Evolutionary conservation across 73 alveolate genomes (phyloP).

Genomic region (Symbiodinium pilosum): DNA sequence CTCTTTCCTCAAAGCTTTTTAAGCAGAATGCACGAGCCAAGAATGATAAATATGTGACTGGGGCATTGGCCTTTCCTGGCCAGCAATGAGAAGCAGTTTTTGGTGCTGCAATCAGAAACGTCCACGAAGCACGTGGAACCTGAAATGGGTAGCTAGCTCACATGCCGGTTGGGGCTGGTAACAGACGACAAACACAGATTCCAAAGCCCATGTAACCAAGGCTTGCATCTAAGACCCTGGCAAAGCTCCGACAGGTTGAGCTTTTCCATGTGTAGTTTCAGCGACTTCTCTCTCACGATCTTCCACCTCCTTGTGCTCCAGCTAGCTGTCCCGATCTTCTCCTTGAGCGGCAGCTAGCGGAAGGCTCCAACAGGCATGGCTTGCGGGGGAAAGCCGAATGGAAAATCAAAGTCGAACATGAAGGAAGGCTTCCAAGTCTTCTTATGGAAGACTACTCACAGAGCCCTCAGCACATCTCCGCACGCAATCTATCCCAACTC

Average conservation of each 20-base stretch:
- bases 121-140: conserved; percentile 76
- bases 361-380: no score
- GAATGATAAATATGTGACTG: no score
- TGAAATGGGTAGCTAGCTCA: not conserved
- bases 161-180: no score
- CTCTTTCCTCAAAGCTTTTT: not conserved
- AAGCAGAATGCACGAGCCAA: not conserved
- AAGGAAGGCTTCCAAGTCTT: no score
- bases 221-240: not conserved
- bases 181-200: no score
- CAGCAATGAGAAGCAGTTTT: not conserved
- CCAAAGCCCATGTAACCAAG: not conserved
- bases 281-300: not conserved
- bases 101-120: conserved; percentile 32
- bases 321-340: not conserved
- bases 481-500: no score
- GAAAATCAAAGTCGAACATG: no score
- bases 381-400: no score
- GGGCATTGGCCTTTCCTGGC: not conserved
- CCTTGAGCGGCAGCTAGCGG: not conserved
- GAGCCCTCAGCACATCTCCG: no score
- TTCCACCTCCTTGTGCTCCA: not conserved
- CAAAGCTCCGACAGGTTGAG: not conserved
- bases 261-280: not conserved
- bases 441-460: no score